A percentile compares a stretch with the other conserved stretches of the same genome.
These are phyloP conservation scores for Dendrothele bispora DNA, from an alignment of 768 basidiomycete genomes.

Conservation along the genomic window DNA sequence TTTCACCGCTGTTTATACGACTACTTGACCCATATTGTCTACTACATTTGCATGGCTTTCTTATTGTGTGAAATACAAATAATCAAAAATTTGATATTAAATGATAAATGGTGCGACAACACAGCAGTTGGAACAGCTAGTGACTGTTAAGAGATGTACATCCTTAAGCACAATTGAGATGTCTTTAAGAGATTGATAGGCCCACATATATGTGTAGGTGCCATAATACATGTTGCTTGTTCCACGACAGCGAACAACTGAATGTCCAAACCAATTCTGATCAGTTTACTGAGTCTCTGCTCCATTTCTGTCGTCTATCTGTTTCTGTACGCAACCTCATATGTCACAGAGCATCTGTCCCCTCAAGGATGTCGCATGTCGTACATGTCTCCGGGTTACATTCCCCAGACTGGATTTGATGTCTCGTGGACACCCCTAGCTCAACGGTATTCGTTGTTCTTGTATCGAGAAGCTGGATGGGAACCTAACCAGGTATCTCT, in stretches of 20 bases:
- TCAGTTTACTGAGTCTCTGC: constrained; percentile 35
- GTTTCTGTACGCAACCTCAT: constrained; percentile 43
- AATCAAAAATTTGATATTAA: no score
- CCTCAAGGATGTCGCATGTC: constrained; percentile 96
- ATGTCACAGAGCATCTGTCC: constrained; percentile 55
- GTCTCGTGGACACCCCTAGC: constrained; percentile 70
- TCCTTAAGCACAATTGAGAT: not conserved
- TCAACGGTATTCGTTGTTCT: constrained; percentile 76
- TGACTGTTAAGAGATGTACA: not conserved
- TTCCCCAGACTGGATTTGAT: constrained; percentile 69
- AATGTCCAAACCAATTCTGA: constrained; percentile 10
- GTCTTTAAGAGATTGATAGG: not conserved
- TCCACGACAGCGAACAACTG: no score
- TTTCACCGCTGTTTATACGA: constrained; percentile 2
- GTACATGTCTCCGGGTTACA: constrained; percentile 92
- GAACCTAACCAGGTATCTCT: constrained; percentile 57
- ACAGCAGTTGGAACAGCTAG: no score
- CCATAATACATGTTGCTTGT: no score
- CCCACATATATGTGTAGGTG: not conserved
- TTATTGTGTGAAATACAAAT: constrained; percentile 5
- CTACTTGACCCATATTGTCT: constrained; percentile 1
- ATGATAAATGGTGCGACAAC: no score
- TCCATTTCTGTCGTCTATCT: constrained; percentile 32
- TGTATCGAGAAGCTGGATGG: constrained; percentile 90
- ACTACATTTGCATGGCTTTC: constrained; percentile 7